Percentiles rank a stretch among this genome's conserved stretches.
phyloP scores from a whole-genome alignment of 768 basidiomycete species.

The Gloeostereum incarnatum region DNA sequence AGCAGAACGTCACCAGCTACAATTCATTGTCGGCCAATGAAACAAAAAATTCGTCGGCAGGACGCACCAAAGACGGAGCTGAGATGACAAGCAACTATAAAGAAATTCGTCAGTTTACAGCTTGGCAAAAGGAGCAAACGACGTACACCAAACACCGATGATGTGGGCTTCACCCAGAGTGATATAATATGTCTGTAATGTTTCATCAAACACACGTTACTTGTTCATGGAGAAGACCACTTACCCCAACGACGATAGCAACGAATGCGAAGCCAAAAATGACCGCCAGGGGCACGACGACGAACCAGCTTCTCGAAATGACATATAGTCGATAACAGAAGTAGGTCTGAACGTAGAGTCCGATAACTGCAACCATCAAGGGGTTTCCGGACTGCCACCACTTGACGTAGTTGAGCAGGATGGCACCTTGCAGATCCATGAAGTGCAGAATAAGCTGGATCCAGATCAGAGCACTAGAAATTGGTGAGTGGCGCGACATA shows the following conservation, averaged over 20 bases:
- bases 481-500: background rate
- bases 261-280: background rate
- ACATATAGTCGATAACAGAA: background rate
- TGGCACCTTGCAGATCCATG: background rate
- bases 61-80: background rate
- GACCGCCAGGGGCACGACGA: background rate
- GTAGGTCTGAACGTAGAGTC: slow-evolving; percentile 1
- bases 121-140: too few relatives aligned
- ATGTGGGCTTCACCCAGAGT: background rate
- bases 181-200: background rate
- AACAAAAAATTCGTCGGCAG: background rate
- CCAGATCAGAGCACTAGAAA: background rate
- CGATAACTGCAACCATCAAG: background rate
- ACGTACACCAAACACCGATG: background rate
- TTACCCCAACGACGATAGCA: background rate
- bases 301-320: background rate
- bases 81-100: background rate
- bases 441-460: background rate
- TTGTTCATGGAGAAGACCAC: background rate
- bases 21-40: background rate
- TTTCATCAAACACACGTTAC: background rate
- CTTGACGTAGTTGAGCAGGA: background rate
- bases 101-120: background rate
- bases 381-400: slow-evolving; percentile 1
- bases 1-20: background rate